phyloP scores from a whole-genome alignment of 2,329 filamentous ascomycete species.

The Tolypocladium sp. region DNA sequence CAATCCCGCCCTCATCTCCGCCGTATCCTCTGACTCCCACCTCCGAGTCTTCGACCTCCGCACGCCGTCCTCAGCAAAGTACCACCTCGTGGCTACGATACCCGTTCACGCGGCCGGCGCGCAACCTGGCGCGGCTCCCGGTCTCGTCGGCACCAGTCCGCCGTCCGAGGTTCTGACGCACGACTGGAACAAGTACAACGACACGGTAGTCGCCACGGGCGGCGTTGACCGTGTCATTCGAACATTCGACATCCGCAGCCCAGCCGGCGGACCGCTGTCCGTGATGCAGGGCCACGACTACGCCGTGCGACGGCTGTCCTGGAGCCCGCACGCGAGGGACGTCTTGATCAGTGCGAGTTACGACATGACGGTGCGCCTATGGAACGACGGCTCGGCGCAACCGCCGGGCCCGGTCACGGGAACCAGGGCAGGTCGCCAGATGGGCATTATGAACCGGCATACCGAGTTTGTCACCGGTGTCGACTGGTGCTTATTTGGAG shows the following conservation, averaged over 20 bases:
- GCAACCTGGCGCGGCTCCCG: slow-evolving; percentile 23
- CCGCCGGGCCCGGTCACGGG: slow-evolving; percentile 24
- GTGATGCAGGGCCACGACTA: slow-evolving; percentile 83
- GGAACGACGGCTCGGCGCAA: slow-evolving; percentile 62
- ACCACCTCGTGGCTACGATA: slow-evolving; percentile 76
- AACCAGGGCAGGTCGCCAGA: slow-evolving; percentile 52
- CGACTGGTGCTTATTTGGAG: slow-evolving; percentile 96
- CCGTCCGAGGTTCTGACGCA: slow-evolving; percentile 84
- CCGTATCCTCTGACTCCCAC: slow-evolving; percentile 82
- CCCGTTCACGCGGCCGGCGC: slow-evolving; percentile 67
- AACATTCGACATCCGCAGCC: slow-evolving; percentile 81
- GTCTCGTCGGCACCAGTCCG: slow-evolving; percentile 31
- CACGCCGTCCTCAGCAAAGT: slow-evolving; percentile 74
- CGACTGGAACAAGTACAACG: slow-evolving; percentile 98
- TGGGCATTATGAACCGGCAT: slow-evolving; percentile 84
- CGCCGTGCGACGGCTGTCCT: slow-evolving; percentile 74
- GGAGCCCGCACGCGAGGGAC: slow-evolving; percentile 91
- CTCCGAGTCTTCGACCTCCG: slow-evolving; percentile 87
- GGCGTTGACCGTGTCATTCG: slow-evolving; percentile 83
- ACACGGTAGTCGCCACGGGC: slow-evolving; percentile 74
- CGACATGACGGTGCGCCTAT: slow-evolving; percentile 94
- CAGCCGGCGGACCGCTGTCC: slow-evolving; percentile 60
- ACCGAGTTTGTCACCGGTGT: slow-evolving; percentile 95
- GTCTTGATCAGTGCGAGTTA: slow-evolving; percentile 85
- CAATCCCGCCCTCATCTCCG: slow-evolving; percentile 74